Conservation (phyloP, 805 yeast genomes). For the Saccharomycopsis oosterbeekiorum region DNA sequence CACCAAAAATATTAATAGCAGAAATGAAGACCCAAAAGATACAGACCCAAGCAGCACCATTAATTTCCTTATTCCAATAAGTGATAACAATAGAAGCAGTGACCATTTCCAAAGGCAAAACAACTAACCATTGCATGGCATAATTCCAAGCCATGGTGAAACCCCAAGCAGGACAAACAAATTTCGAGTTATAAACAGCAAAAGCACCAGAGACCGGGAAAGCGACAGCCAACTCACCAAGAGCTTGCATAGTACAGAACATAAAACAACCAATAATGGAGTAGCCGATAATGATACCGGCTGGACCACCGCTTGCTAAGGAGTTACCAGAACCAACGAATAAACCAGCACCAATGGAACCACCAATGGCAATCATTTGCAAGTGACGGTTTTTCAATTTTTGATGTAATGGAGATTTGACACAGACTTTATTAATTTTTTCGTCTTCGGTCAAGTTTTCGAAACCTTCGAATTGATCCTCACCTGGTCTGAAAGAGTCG, state of each 20-base stretch:
- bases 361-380: slow-evolving; percentile 65
- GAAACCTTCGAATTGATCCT: slow-evolving; percentile 20
- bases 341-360: slow-evolving; percentile 64
- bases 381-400: slow-evolving; percentile 45
- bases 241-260: slow-evolving; percentile 46
- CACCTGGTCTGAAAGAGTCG: slow-evolving; percentile 34
- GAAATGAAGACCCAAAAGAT: slow-evolving; percentile 41
- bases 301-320: slow-evolving; percentile 53
- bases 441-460: slow-evolving; percentile 29
- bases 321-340: slow-evolving; percentile 59
- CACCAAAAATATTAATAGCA: slow-evolving; percentile 43
- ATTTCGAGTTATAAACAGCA: slow-evolving; percentile 39
- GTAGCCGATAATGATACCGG: slow-evolving; percentile 49
- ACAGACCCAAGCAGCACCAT: slow-evolving; percentile 57
- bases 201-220: slow-evolving; percentile 48
- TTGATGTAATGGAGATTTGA: slow-evolving; percentile 44
- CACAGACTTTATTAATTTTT: slow-evolving; percentile 31
- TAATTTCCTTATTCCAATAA: slow-evolving; percentile 43
- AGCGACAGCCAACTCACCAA: slow-evolving; percentile 45
- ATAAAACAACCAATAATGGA: slow-evolving; percentile 44
- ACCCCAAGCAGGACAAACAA: slow-evolving; percentile 46
- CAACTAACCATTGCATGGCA: slow-evolving; percentile 45
- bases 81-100: slow-evolving; percentile 49
- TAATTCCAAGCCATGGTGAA: slow-evolving; percentile 46
- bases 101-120: slow-evolving; percentile 50